phyloP scores from a whole-genome alignment of 352 stramenopile species.

The Lagenidium giganteum region DNA sequence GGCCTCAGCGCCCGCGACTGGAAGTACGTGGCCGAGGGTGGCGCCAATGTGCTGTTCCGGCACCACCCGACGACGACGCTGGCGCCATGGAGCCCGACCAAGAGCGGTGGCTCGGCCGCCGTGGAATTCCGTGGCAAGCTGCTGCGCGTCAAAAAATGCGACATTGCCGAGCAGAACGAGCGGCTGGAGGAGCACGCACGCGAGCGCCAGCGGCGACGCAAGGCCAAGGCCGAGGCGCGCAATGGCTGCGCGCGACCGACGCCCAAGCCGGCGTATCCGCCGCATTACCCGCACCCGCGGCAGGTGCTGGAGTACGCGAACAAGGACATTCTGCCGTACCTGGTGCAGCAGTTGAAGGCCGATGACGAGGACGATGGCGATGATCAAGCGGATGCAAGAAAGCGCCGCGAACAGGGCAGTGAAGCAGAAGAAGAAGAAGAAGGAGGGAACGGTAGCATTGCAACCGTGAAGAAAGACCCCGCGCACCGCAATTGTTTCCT shows the following conservation, averaged over 20 bases:
- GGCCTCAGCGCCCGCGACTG: slow-evolving; percentile 51
- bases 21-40: slow-evolving; percentile 85
- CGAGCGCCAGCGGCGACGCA: slow-evolving; percentile 1
- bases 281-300: slow-evolving; percentile 61
- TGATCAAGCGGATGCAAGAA: no score
- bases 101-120: slow-evolving; percentile 4
- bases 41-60: slow-evolving; percentile 82
- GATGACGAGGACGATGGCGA: no score
- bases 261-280: slow-evolving; percentile 29
- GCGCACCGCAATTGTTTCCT: slow-evolving; percentile 29
- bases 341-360: slow-evolving; percentile 32
- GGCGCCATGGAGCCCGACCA: not conserved
- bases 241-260: no score
- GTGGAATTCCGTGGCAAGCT: slow-evolving; percentile 63
- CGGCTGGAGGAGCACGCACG: slow-evolving; percentile 13
- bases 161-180: slow-evolving; percentile 22
- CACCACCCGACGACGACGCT: slow-evolving; percentile 40
- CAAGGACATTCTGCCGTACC: slow-evolving; percentile 65
- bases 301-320: slow-evolving; percentile 74
- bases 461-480: not conserved
- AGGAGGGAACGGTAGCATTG: not conserved
- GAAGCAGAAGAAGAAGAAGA: slow-evolving; percentile 4
- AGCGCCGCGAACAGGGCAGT: not conserved
- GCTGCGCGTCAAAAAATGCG: slow-evolving; percentile 83
- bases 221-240: no score